phyloP scores from a whole-genome alignment of 2,329 filamentous ascomycete genomes.

The Aspergillus sp. region DNA sequence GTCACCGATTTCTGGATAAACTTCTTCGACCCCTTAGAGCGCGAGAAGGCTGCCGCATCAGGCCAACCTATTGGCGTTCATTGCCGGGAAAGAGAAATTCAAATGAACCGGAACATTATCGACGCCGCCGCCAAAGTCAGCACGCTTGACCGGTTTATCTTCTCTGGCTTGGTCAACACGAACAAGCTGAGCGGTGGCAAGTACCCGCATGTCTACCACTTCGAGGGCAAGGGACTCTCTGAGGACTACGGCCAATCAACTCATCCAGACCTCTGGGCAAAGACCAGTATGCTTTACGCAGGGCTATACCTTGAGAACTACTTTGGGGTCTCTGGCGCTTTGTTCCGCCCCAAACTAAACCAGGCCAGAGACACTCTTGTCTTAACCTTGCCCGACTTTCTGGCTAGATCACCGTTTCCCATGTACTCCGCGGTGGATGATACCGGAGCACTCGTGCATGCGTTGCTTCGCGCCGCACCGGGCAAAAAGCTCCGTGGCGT shows the following conservation, averaged over 20 bases:
- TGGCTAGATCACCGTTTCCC: neutral
- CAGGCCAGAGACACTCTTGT: constrained; percentile 5
- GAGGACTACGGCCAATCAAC: constrained; percentile 35
- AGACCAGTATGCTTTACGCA: constrained; percentile 39
- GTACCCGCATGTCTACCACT: constrained; percentile 48
- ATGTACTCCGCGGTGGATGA: constrained; percentile 17
- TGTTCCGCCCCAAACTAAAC: constrained; percentile 5
- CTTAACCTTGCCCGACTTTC: neutral
- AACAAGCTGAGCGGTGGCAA: constrained; percentile 47
- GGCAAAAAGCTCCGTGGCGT: constrained; percentile 13
- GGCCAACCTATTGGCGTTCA: constrained; percentile 5
- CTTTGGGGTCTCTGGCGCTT: neutral
- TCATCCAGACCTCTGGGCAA: constrained; percentile 33
- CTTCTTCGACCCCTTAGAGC: constrained; percentile 26
- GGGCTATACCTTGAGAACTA: constrained; percentile 42
- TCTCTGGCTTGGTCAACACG: constrained; percentile 44
- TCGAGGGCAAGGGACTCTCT: constrained; percentile 47
- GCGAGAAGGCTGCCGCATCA: constrained; percentile 20
- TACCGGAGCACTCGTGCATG: constrained; percentile 17
- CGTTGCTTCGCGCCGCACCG: neutral
- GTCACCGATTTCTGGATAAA: constrained; percentile 39
- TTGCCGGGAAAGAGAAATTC: constrained; percentile 32
- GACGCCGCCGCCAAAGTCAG: constrained; percentile 40
- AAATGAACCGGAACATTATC: constrained; percentile 43
- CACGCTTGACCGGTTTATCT: constrained; percentile 44